Evolutionary conservation across 345 rosid genomes (phyloP).

Genomic region (Streptanthus diversifolius): DNA sequence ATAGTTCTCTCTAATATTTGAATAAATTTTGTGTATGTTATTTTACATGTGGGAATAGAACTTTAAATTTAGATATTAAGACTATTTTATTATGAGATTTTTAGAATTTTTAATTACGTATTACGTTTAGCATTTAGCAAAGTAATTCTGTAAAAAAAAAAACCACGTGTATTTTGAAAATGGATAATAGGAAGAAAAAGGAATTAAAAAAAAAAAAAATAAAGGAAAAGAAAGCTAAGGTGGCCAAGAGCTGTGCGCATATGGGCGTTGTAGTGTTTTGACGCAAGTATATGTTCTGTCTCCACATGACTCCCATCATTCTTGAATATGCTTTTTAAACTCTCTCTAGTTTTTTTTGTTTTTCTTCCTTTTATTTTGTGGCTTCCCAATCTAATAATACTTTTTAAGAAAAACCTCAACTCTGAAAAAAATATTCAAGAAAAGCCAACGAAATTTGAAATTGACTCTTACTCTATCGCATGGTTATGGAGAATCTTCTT

Average conservation of each 20-base stretch:
- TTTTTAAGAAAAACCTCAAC: neutral
- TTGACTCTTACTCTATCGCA: too few relatives aligned
- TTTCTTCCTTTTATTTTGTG: neutral
- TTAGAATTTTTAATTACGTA: too few relatives aligned
- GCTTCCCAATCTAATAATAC: neutral
- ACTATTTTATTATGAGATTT: too few relatives aligned
- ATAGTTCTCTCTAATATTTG: too few relatives aligned
- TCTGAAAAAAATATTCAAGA: neutral
- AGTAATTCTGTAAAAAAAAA: too few relatives aligned
- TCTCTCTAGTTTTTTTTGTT: neutral
- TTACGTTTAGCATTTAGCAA: too few relatives aligned
- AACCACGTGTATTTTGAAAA: neutral
- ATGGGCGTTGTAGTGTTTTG: constrained; percentile 22
- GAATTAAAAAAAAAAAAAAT: neutral
- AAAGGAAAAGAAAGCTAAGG: constrained; percentile 32
- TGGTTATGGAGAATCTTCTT: too few relatives aligned
- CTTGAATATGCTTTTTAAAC: neutral
- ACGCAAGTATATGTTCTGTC: constrained; percentile 40
- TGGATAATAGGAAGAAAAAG: neutral
- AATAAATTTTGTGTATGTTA: too few relatives aligned
- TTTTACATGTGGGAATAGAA: too few relatives aligned
- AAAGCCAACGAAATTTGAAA: too few relatives aligned
- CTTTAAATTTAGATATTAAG: too few relatives aligned
- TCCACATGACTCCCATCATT: constrained; percentile 35
- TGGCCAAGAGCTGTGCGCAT: constrained; percentile 35